These are phyloP conservation scores for Tubosaeta brunneosetosa DNA, from an alignment of 768 basidiomycete genomes.

Conservation along the genomic window DNA sequence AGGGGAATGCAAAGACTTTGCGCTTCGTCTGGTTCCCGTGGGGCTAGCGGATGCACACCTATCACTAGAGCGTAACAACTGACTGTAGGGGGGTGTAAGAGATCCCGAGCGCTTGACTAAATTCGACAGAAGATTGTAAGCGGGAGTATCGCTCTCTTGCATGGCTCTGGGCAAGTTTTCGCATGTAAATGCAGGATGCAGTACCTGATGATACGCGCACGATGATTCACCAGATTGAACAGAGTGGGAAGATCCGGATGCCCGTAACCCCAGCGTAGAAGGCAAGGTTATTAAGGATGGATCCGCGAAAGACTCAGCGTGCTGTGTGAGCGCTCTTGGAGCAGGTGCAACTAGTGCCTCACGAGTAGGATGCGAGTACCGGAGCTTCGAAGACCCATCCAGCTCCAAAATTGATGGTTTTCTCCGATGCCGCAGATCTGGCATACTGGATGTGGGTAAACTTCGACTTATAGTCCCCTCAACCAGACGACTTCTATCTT, in stretches of 20 bases:
- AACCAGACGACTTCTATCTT: conserved; percentile 9
- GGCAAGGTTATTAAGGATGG: conserved; percentile 55
- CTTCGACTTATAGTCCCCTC: conserved; percentile 39
- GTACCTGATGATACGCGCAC: neutral
- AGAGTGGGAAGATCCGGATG: conserved; percentile 28
- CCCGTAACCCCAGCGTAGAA: conserved; percentile 64
- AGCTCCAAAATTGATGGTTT: conserved; percentile 45
- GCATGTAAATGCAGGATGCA: neutral
- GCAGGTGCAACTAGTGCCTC: conserved; percentile 59
- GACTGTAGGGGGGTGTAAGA: conserved; percentile 18
- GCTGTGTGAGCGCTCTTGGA: conserved; percentile 73
- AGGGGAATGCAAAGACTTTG: conserved; percentile 11
- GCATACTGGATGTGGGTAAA: conserved; percentile 37
- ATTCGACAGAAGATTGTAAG: conserved; percentile 59
- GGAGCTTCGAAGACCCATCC: conserved; percentile 33
- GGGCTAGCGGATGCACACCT: conserved; percentile 34
- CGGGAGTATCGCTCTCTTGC: conserved; percentile 46
- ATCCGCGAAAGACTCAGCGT: conserved; percentile 54
- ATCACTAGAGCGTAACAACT: conserved; percentile 30
- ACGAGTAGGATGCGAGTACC: conserved; percentile 48
- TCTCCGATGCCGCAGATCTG: conserved; percentile 33
- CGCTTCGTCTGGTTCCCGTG: conserved; percentile 23
- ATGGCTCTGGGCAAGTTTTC: conserved; percentile 34
- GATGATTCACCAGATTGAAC: conserved; percentile 8
- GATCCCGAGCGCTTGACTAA: conserved; percentile 41